Evolutionary conservation across 1,284 basidiomycete genomes (phyloP), one percentile per base, ranked within the genome.

Genomic region (Peniophora sp.): DNA sequence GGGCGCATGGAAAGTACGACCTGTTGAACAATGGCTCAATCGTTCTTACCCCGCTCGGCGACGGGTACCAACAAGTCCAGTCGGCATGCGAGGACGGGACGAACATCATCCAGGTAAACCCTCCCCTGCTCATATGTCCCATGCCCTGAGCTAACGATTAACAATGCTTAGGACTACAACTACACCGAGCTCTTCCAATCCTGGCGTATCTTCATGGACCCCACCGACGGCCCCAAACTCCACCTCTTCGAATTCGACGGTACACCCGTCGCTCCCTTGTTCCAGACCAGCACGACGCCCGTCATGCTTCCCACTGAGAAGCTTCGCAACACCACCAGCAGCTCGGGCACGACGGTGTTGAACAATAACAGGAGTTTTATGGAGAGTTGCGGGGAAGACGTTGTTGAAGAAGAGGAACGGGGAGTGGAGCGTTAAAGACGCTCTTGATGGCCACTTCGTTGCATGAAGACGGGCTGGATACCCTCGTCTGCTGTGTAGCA

Each of bases 21-120:
- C 66, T 90, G 43, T 68, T 80, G 53, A 27, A 70, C 51, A 93
- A 96, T 63, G 90, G 90, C 11, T 91, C 89, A 11, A 82, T 97
- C 53, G 63, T 76, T 38, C 68, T 90, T 61, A 71, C 62, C 2
- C 88, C 92, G 2, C 78, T 89, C 56, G 76, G 73, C 14, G 93
- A 97, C 64, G 93, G 93, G 14, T 90, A 80, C 68, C 90, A 95
- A 64, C 92, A 94, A 70, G 79, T 96, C 46, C 92, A 97, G 72
- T 86, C 94, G 59, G 83, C 90, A 0, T 97, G 94, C 62, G 87
- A 85, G 1, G 87, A 91, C 3, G 72, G 78, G 5, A 92, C 92
- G 24, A 91, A 92, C 65, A 83, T 92, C 63, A 79, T 95, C 61
- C 83, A 92, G 61, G 27, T 32, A 32, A 5, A n/a, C n/a, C n/a